phyloP scores from a whole-genome alignment of 305 asterid species.

The Rubia peregrina region DNA sequence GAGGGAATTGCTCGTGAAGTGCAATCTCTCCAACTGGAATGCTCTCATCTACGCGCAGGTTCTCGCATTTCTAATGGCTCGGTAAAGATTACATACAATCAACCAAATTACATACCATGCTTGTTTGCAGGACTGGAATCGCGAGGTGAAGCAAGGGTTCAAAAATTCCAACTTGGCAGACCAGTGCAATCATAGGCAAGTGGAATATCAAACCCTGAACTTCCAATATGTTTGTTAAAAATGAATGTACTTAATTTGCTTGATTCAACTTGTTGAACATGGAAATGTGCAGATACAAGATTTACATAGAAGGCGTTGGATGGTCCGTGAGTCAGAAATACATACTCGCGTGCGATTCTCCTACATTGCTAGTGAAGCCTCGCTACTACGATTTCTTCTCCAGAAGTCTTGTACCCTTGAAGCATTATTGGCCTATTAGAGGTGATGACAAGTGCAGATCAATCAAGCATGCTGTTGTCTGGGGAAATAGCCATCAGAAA shows the following conservation, averaged over 20 bases:
- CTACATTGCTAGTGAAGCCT: conserved; percentile 60
- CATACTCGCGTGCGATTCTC: conserved; percentile 83
- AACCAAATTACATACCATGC: too few relatives aligned
- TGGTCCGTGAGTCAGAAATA: conserved; percentile 98
- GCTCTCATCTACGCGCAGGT: conserved; percentile 52
- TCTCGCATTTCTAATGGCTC: not conserved
- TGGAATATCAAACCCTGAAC: not conserved
- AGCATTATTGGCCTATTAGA: conserved; percentile 93
- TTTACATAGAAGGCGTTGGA: conserved; percentile 81
- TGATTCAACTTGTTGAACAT: not conserved
- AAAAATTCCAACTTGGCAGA: conserved; percentile 73
- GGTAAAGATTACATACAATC: too few relatives aligned
- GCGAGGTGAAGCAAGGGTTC: conserved; percentile 59
- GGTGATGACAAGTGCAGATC: conserved; percentile 71
- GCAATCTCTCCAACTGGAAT: conserved; percentile 58
- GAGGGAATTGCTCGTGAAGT: conserved; percentile 43
- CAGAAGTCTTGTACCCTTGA: conserved; percentile 64
- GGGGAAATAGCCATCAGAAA: conserved; percentile 69
- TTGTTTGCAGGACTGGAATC: conserved; percentile 55
- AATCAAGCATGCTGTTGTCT: conserved; percentile 75
- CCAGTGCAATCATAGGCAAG: conserved; percentile 68
- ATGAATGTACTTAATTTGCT: not conserved
- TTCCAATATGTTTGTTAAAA: not conserved
- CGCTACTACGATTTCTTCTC: conserved; percentile 70
- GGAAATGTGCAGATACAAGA: conserved; percentile 50